Conservation (phyloP, 257 asterid genomes). For the Forsythia suspensa region DNA sequence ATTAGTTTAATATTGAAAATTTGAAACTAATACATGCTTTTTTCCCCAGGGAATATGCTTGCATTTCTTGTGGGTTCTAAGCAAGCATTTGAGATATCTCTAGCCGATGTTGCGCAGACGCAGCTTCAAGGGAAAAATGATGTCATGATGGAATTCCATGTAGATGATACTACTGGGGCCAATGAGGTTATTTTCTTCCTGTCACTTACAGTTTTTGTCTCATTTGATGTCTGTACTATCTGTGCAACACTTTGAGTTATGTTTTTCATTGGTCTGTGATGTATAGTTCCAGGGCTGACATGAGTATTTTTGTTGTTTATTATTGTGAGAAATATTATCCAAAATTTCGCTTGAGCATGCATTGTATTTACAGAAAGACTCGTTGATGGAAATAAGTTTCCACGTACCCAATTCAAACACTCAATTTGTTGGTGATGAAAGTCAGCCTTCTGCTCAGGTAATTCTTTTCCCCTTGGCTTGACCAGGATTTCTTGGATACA, state of each 20-base stretch:
- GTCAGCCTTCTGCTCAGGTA: constrained; percentile 87
- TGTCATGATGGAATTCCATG: constrained; percentile 91
- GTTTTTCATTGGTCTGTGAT: neutral
- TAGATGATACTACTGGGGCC: constrained; percentile 95
- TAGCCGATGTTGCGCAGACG: constrained; percentile 96
- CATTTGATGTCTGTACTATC: constrained; percentile 1
- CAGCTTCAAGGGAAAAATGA: constrained; percentile 98
- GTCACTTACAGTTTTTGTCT: neutral
- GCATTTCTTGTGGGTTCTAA: constrained; percentile 78
- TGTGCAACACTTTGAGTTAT: neutral
- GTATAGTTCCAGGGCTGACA: neutral
- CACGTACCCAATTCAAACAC: constrained; percentile 92
- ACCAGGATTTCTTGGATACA: neutral
- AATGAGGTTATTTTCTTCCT: constrained; percentile 57
- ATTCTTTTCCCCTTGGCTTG: constrained; percentile 17
- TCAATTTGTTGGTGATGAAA: constrained; percentile 93
- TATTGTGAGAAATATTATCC: neutral
- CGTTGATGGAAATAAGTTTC: constrained; percentile 94
- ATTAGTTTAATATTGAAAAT: neutral
- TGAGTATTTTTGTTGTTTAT: neutral
- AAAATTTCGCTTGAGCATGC: neutral
- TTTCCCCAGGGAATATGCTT: constrained; percentile 68
- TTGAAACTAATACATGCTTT: neutral
- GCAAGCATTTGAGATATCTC: constrained; percentile 92
- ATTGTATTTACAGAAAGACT: constrained; percentile 74